Percentiles rank a stretch among this genome's conserved stretches.
These are phyloP conservation scores for Globisporangium paroecandrum DNA, from an alignment of 352 stramenopile genomes.

Conservation along the genomic window DNA sequence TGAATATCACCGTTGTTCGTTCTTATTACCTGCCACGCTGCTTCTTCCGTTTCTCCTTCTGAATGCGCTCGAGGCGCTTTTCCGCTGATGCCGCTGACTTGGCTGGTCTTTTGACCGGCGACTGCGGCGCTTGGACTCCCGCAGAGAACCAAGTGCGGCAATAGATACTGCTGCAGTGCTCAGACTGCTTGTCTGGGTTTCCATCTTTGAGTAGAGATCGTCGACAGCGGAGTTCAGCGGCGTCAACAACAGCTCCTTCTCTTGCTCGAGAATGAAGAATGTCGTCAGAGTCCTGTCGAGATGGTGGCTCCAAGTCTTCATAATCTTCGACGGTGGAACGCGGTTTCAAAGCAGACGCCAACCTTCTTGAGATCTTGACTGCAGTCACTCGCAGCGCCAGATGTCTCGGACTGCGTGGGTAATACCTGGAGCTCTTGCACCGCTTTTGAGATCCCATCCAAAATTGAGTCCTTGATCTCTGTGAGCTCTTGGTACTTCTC, in stretches of 20 bases:
- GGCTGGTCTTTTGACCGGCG: background rate
- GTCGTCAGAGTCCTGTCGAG: constrained; percentile 7
- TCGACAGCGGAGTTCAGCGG: background rate
- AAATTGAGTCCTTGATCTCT: background rate
- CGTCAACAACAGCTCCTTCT: background rate
- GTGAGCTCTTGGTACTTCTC: constrained; percentile 8
- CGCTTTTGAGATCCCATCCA: background rate
- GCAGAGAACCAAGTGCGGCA: background rate
- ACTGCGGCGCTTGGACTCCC: background rate
- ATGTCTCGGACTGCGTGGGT: background rate
- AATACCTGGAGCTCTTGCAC: background rate
- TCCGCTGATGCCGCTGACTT: constrained; percentile 6
- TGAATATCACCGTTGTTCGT: background rate
- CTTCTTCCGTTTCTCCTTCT: constrained; percentile 20
- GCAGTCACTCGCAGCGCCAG: background rate
- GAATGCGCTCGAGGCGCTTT: constrained; percentile 20
- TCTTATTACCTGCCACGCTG: constrained; percentile 3
- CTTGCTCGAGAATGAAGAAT: constrained; percentile 9
- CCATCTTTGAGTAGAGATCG: constrained; percentile 15
- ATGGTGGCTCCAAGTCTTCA: constrained; percentile 1
- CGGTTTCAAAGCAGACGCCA: background rate
- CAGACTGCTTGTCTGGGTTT: background rate
- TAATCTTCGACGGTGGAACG: constrained; percentile 4
- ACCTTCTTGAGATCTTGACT: constrained; percentile 9
- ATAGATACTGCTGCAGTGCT: background rate